Base-by-base conservation (phyloP, 495 filamentous ascomycete species). In the Neurospora sp. region DNA sequence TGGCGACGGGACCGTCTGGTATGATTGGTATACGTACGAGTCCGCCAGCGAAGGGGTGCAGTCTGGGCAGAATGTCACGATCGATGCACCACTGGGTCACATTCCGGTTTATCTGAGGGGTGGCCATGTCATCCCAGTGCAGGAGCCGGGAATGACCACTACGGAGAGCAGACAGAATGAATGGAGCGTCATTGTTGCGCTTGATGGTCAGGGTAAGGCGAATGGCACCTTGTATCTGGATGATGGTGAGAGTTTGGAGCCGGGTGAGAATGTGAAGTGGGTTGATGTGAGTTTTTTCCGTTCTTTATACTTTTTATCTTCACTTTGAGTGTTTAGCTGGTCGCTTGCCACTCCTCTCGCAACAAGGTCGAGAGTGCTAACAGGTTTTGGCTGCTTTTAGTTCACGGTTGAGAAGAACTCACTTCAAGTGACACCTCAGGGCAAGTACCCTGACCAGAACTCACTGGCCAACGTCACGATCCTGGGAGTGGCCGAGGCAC, bases 21-120 rank as follows among this genome's bases (percentile, higher is more conserved):
- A 95, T 75, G 93, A 96, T 78, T 95, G 92, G 92, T 95, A 96
- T 80, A 90, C 85, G 18, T 66, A 66, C 54, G 85, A 88, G 44
- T 82, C 83, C 1, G 81, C 83, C 0, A 85, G 93, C 4, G 75
- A 82, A 6, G 90, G 74, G 20, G 79, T 87, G 1, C 39, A 84
- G 69, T 78, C 88, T 0, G 90, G 89, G 6, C 83, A 90, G 73
- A 94, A 94, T 75, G 87, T 90, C 3, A 94, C 91, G 0, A 91
- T 96, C 71, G 81, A 86, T 16, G 93, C 93, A 3, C 92, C 92
- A 0, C 82, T 96, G 12, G 91, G 91, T 1, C 91, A 95, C 73
- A 96, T 96, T 72, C 92, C 92, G 0, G 88, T 97, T 4, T 93
- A 88, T 76, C 74, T 96, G 14, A 87, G 93, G 5, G 93, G 92